phyloP scores from a whole-genome alignment of 805 yeast species.

The Sungouiella thailandica region DNA sequence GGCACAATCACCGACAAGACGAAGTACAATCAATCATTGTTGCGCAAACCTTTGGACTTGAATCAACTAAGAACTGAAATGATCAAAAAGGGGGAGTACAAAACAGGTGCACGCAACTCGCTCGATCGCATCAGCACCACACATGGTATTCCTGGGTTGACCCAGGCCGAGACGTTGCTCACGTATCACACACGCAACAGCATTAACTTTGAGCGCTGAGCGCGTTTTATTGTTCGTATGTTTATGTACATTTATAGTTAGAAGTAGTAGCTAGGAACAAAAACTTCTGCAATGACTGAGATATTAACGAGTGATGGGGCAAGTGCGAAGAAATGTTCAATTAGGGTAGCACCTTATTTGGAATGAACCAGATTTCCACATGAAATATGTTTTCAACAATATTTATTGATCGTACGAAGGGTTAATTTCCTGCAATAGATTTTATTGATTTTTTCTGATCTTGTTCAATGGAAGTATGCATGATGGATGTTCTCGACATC shows the following conservation, averaged over 20 bases:
- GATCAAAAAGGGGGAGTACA: slow-evolving; percentile 34
- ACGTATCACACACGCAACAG: slow-evolving; percentile 40
- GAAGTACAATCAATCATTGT: slow-evolving; percentile 18
- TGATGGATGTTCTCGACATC: no score
- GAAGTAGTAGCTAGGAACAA: no score
- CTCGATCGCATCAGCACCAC: slow-evolving; percentile 40
- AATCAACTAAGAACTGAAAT: slow-evolving; percentile 33
- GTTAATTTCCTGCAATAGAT: no score
- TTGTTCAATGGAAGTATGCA: no score
- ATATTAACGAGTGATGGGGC: no score
- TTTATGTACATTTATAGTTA: not conserved
- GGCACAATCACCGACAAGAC: slow-evolving; percentile 18
- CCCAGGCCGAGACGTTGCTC: slow-evolving; percentile 44
- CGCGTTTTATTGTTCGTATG: not conserved
- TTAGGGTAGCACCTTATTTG: no score
- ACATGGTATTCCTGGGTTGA: slow-evolving; percentile 45
- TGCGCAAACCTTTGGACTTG: slow-evolving; percentile 30
- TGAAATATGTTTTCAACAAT: no score
- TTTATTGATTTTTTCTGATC: no score
- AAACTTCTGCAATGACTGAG: no score
- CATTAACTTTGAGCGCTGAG: slow-evolving; percentile 23
- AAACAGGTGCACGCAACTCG: slow-evolving; percentile 26
- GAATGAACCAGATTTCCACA: no score
- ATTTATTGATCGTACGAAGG: no score
- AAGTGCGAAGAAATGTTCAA: no score